Evolutionary conservation across 2,329 filamentous ascomycete genomes (phyloP).

Genomic region (Talaromyces sp.): DNA sequence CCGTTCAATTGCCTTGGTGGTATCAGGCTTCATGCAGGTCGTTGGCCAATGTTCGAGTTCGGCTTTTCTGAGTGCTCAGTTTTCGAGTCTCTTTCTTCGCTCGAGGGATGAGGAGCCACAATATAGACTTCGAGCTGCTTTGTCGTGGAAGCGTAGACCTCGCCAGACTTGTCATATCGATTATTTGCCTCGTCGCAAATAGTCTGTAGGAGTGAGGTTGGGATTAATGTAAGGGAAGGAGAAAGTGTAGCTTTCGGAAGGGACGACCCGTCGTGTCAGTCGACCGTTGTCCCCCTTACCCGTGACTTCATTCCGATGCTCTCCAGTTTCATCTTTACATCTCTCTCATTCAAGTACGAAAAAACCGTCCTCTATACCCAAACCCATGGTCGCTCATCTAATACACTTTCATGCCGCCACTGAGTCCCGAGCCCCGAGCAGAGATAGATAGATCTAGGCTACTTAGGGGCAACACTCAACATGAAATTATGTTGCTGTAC

Average conservation of each 20-base stretch:
- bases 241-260: constrained; percentile 13
- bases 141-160: not conserved
- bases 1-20: not conserved
- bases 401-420: not conserved
- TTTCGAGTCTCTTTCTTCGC: not conserved
- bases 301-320: not conserved
- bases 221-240: constrained; percentile 3
- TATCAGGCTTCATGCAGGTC: not conserved
- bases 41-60: not conserved
- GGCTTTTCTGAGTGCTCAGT: not conserved
- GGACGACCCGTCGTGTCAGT: constrained; percentile 12
- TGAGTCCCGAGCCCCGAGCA: not conserved
- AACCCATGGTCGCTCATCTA: not conserved
- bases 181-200: not conserved
- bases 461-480: constrained; percentile 12
- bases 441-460: not conserved
- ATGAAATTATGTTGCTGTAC: not conserved
- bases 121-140: not conserved
- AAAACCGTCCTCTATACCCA: not conserved
- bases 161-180: constrained; percentile 12
- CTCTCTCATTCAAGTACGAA: not conserved
- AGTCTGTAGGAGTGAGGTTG: constrained; percentile 6
- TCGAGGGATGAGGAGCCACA: not conserved
- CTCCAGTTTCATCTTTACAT: not conserved
- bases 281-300: not conserved